Evolutionary conservation across 148 eudicot species (phyloP).

Genomic region (Chenopodium berlandieri): DNA sequence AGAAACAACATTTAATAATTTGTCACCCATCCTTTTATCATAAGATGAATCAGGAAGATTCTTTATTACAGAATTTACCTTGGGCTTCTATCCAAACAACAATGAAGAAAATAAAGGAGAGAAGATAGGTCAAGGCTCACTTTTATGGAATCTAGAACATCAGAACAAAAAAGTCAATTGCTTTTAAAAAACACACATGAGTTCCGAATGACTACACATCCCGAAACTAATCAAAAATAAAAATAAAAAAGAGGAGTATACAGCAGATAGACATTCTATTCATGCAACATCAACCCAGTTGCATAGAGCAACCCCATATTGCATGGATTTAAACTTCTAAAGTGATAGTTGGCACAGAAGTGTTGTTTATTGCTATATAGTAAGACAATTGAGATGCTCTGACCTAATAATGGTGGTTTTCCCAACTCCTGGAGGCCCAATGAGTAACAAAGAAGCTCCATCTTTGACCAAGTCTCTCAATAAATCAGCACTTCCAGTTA

Average conservation of each 20-base stretch:
- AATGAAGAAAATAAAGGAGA: not conserved
- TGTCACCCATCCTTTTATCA: too few relatives aligned
- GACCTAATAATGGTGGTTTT: slow-evolving; percentile 96
- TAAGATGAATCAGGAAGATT: not conserved
- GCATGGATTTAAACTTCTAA: too few relatives aligned
- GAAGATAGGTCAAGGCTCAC: not conserved
- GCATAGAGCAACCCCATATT: not conserved
- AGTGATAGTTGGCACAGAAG: not conserved
- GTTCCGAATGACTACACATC: not conserved
- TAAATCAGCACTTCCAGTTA: slow-evolving; percentile 89
- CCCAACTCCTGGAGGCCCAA: slow-evolving; percentile 99
- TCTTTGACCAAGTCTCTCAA: slow-evolving; percentile 79
- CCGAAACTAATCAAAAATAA: not conserved
- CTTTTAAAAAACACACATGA: not conserved
- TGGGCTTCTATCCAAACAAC: not conserved
- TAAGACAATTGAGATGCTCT: not conserved
- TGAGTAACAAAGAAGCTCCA: slow-evolving; percentile 91
- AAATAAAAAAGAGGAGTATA: not conserved
- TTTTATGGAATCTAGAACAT: not conserved
- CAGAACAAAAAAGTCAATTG: not conserved
- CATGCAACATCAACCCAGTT: not conserved
- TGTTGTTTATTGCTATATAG: not conserved
- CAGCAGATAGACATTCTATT: not conserved
- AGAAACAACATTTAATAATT: not conserved
- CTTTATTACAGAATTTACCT: not conserved